Evolutionary conservation across 75 land plant genomes (phyloP), one percentile per base, ranked within the genome.

Genomic region (Pinus taeda): DNA sequence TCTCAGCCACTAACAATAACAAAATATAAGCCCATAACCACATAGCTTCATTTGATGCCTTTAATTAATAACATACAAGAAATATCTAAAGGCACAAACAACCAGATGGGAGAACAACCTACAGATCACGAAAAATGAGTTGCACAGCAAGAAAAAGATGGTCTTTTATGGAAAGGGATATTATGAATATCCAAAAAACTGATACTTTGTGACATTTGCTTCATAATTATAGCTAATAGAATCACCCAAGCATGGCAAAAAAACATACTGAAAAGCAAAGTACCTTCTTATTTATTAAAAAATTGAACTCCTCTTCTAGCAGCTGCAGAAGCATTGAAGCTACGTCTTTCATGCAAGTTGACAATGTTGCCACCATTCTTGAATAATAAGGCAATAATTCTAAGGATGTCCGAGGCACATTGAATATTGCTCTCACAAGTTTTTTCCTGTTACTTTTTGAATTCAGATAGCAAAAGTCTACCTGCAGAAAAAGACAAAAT

Each of bases 311-410:
- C 42, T 97, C 99, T 65, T 97, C 99, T 76, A 97, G 82, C 85
- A 88, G 76, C 71, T 90, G 95, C 29, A 97, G 73, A 65, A 97
- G 89, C 86, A 89, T 89, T 29, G 90, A 79, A 71, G 99, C 86
- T 14, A 97, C 79, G 86, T 97, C 99, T 78, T 97, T 97, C 98
- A 97, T 95, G 78, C 99, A 97, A 53, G 98, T 95, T 74, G 99
- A 92, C 18, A 97, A 83, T 57, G 99, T 97, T 22, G 99, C 98
- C 13, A 94, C 93, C 98, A 97, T 91, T 67, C 99, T 88, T 57
- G 99, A 97, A 74, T 97, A 97, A 81, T 97, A 92, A 42, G 99
- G 98, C 26, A 97, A 71, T 78, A 97, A 74, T 82, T 94, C 99
- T 76, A 97, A 73, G 17, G 99, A 97, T 57, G 98, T 97, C 73